A percentile compares a stretch with the other conserved stretches of the same genome.
Evolutionary conservation across 2,329 filamentous ascomycete genomes (phyloP).

Genomic region (Fusarium sp.): DNA sequence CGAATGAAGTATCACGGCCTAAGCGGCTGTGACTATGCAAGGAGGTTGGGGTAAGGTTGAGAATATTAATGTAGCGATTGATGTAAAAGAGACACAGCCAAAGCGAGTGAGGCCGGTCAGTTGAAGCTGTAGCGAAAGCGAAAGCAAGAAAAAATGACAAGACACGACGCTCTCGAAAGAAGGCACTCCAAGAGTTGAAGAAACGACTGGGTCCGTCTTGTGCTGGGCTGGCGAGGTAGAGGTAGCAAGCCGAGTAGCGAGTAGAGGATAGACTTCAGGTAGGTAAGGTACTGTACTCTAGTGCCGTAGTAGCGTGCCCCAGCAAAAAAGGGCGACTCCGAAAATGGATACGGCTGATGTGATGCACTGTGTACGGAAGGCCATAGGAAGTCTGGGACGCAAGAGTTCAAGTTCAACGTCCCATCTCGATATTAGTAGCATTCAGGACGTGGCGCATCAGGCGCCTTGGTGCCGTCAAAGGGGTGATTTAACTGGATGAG

Average conservation of each 20-base stretch:
- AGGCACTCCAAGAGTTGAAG: constrained; percentile 44
- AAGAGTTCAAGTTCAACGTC: constrained; percentile 43
- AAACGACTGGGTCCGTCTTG: constrained; percentile 45
- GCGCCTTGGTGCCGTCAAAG: constrained; percentile 28
- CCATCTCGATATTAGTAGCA: constrained; percentile 41
- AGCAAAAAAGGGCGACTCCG: constrained; percentile 41
- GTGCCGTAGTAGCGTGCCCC: constrained; percentile 34
- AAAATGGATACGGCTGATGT: constrained; percentile 33
- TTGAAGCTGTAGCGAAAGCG: constrained; percentile 36
- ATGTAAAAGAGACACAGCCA: constrained; percentile 57
- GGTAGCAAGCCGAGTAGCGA: constrained; percentile 26
- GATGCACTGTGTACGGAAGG: constrained; percentile 43
- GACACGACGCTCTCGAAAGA: constrained; percentile 40
- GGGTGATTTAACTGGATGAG: constrained; percentile 27
- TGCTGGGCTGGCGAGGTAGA: constrained; percentile 39
- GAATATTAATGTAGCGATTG: constrained; percentile 52
- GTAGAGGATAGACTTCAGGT: background rate
- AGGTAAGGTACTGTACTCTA: constrained; percentile 10
- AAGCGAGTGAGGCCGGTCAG: constrained; percentile 69
- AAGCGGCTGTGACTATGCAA: constrained; percentile 19
- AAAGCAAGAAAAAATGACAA: constrained; percentile 34
- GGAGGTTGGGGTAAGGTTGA: constrained; percentile 25
- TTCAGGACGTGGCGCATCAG: constrained; percentile 33
- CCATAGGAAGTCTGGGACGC: background rate
- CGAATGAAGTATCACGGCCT: constrained; percentile 39